A percentile compares a stretch with the other conserved stretches of the same genome.
Conservation (phyloP, 352 stramenopile genomes). For the Pythium brachiatum region DNA sequence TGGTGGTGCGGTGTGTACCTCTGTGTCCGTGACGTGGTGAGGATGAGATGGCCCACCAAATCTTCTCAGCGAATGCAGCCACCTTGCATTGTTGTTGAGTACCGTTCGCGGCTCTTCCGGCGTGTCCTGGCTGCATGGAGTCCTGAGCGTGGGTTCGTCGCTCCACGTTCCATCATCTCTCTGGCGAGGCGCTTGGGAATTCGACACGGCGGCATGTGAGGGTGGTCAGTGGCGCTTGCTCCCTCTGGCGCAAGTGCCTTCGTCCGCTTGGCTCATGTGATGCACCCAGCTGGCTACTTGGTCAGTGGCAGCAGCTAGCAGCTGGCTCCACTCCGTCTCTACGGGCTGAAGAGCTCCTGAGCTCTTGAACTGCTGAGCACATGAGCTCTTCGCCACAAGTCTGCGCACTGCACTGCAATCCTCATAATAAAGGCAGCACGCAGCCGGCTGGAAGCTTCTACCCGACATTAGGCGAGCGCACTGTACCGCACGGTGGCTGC, state of each 20-base stretch:
- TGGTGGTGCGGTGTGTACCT: neutral
- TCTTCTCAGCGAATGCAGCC: no score
- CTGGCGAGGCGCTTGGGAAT: no score
- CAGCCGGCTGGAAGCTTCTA: slow-evolving; percentile 12
- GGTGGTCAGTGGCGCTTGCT: neutral
- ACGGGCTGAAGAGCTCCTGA: neutral
- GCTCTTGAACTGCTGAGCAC: neutral
- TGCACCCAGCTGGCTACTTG: neutral
- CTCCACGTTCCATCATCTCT: no score
- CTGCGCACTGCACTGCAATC: neutral
- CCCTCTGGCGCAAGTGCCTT: slow-evolving; percentile 1
- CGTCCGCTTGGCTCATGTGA: neutral
- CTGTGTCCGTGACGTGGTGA: neutral
- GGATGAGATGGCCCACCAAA: neutral
- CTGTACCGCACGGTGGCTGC: neutral
- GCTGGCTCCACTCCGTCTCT: slow-evolving; percentile 25
- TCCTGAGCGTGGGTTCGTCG: no score
- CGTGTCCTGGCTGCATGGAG: no score
- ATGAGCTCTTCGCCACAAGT: neutral
- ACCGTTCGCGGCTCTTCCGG: no score
- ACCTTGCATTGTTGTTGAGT: no score
- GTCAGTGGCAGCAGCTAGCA: slow-evolving; percentile 19
- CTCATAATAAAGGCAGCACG: slow-evolving; percentile 7
- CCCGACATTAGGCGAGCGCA: neutral
- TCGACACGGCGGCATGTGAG: no score